A percentile compares a stretch with the other conserved stretches of the same genome.
Conservation (phyloP, 2,329 filamentous ascomycete species). For the Paracamarosporium sp. region DNA sequence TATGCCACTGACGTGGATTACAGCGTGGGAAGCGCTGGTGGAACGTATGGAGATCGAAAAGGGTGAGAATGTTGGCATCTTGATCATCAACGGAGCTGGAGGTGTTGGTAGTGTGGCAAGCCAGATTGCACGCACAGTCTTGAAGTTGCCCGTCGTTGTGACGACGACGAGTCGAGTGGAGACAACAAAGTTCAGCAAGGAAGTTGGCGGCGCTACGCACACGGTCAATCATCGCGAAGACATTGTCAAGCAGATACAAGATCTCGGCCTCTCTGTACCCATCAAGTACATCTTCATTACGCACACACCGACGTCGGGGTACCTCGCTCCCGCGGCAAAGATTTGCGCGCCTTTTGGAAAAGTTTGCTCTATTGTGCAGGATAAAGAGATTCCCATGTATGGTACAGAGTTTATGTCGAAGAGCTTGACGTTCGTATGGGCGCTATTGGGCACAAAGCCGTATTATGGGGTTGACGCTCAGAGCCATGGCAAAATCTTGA, state of each 20-base stretch:
- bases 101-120: conserved; percentile 54
- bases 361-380: conserved; percentile 56
- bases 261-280: conserved; percentile 44
- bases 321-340: conserved; percentile 46
- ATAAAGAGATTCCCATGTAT: conserved; percentile 51
- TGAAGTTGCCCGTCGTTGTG: conserved; percentile 52
- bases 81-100: conserved; percentile 57
- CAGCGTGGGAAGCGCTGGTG: conserved; percentile 40
- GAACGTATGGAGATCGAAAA: conserved; percentile 51
- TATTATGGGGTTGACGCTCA: conserved; percentile 50
- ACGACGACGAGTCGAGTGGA: conserved; percentile 53
- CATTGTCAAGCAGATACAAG: conserved; percentile 46
- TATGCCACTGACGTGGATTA: conserved; percentile 17
- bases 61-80: conserved; percentile 36
- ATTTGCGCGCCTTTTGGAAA: conserved; percentile 54
- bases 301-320: conserved; percentile 48
- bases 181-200: conserved; percentile 46
- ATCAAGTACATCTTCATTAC: conserved; percentile 55
- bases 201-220: conserved; percentile 53
- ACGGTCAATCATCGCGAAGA: conserved; percentile 53
- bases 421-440: conserved; percentile 52
- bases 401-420: conserved; percentile 56
- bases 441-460: conserved; percentile 50
- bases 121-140: conserved; percentile 51
- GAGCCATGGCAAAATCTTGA: conserved; percentile 49